Conservation (phyloP, 139 green algal species). For the Microglena sp. region DNA sequence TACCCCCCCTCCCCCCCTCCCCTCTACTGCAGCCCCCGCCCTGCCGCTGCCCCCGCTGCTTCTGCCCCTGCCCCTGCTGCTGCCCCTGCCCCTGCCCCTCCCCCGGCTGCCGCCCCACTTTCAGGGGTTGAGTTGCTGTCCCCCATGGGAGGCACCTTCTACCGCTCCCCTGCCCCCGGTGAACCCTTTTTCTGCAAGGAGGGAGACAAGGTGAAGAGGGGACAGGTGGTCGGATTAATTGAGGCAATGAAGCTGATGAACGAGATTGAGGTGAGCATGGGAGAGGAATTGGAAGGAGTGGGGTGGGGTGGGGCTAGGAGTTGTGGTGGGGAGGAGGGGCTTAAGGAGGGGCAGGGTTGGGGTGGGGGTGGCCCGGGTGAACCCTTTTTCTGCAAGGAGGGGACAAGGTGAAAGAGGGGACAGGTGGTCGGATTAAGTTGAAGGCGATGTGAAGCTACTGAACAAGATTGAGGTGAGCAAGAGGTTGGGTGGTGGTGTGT, state of each 20-base stretch:
- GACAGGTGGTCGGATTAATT: slow-evolving; percentile 91
- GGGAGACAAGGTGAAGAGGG: slow-evolving; percentile 85
- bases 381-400: slow-evolving; percentile 80
- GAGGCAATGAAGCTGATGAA: slow-evolving; percentile 99
- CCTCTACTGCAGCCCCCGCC: too few species aligned
- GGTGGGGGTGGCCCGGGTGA: slow-evolving; percentile 87
- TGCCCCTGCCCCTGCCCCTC: slow-evolving; percentile 40
- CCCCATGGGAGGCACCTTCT: slow-evolving; percentile 54
- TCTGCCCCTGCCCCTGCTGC: slow-evolving; percentile 33
- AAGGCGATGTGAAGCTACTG: too few species aligned
- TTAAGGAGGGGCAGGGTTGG: too few species aligned
- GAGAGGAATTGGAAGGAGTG: not conserved
- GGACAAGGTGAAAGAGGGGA: too few species aligned
- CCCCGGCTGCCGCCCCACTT: slow-evolving; percentile 34
- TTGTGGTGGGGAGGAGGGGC: not conserved
- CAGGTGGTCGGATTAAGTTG: too few species aligned
- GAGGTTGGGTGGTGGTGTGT: too few species aligned
- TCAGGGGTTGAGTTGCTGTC: slow-evolving; percentile 46
- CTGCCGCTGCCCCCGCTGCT: too few species aligned
- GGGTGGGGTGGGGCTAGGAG: too few species aligned
- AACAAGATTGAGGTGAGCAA: too few species aligned
- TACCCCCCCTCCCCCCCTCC: too few species aligned
- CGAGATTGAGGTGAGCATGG: slow-evolving; percentile 88
- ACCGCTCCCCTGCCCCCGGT: slow-evolving; percentile 70
- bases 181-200: slow-evolving; percentile 83